Evolutionary conservation across 495 filamentous ascomycete genomes (phyloP).

Genomic region (Aspergillus sclerotiicarbonarius): DNA sequence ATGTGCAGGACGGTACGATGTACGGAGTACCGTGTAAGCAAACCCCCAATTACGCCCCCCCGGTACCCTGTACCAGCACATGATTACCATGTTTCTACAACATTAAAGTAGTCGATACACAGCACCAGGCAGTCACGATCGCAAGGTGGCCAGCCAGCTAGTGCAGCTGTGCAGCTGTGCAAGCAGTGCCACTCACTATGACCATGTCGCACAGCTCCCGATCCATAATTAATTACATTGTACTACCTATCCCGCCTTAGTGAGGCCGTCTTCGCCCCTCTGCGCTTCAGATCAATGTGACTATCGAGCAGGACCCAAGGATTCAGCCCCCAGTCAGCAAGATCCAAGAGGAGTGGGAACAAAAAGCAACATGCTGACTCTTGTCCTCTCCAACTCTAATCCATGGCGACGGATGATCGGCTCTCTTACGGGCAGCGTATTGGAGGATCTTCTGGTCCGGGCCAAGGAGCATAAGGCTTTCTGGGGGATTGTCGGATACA

Average conservation of each 20-base stretch:
- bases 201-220: background rate
- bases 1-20: background rate
- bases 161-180: too few relatives aligned
- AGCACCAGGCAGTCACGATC: too few relatives aligned
- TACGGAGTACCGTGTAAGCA: background rate
- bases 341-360: background rate
- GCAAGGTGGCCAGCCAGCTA: too few relatives aligned
- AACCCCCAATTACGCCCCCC: background rate
- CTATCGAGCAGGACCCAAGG: background rate
- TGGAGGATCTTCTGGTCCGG: constrained; percentile 4
- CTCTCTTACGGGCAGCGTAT: background rate
- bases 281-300: background rate
- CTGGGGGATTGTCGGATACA: background rate
- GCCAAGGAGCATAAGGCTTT: constrained; percentile 3
- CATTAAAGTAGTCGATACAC: too few relatives aligned
- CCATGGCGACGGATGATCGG: constrained; percentile 3
- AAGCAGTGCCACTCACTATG: too few relatives aligned
- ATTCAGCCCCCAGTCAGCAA: constrained; percentile 7
- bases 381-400: background rate
- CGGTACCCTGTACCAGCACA: too few relatives aligned
- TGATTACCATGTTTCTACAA: too few relatives aligned
- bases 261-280: background rate
- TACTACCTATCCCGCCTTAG: background rate
- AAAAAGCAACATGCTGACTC: background rate
- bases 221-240: background rate